These are phyloP conservation scores for Xanthoparmelia taractica DNA, from an alignment of 495 filamentous ascomycete species.

Conservation along the genomic window DNA sequence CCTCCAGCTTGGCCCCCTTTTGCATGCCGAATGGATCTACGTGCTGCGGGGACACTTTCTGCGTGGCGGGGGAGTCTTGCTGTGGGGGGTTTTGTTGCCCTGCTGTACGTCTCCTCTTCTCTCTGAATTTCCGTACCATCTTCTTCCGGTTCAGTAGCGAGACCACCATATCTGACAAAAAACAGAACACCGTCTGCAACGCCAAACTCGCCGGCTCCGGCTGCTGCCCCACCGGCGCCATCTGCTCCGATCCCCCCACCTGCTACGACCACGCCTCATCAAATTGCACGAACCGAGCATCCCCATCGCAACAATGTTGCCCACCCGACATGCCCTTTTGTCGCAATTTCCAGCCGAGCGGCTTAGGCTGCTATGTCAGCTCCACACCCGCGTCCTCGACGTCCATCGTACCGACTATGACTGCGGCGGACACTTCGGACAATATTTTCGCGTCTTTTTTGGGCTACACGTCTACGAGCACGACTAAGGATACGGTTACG, in stretches of 20 bases:
- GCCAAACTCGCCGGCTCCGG: conserved; percentile 4
- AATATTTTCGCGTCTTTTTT: neutral
- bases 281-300: conserved; percentile 10
- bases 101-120: conserved; percentile 14
- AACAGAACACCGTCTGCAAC: conserved; percentile 11
- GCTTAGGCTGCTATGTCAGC: conserved; percentile 16
- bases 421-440: neutral
- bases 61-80: conserved; percentile 16
- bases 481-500: neutral
- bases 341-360: conserved; percentile 1
- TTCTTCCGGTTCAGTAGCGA: no score
- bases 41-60: conserved; percentile 19
- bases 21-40: conserved; percentile 18
- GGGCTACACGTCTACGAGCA: neutral
- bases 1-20: conserved; percentile 8
- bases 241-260: conserved; percentile 9
- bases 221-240: conserved; percentile 20
- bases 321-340: conserved; percentile 16
- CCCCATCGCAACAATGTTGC: conserved; percentile 17
- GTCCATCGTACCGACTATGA: conserved; percentile 1
- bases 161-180: neutral
- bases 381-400: neutral
- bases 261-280: conserved; percentile 20
- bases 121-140: neutral
- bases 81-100: conserved; percentile 23